Percentiles rank a stretch among this genome's conserved stretches.
Conservation (phyloP, 2,329 filamentous ascomycete species). For the Trichoderma gracile region DNA sequence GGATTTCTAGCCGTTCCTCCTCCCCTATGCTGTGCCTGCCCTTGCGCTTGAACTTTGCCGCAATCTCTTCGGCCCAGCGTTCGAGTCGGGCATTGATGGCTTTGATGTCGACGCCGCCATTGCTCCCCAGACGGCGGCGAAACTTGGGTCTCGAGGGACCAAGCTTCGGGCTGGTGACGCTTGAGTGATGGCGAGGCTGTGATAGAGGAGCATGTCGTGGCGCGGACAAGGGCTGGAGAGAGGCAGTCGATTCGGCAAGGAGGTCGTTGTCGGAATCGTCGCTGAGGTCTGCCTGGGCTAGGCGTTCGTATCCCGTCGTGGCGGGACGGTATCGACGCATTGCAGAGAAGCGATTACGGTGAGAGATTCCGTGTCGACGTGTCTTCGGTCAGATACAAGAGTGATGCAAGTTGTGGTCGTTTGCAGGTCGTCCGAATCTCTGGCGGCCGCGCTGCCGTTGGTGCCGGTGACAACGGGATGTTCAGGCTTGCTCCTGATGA, state of each 20-base stretch:
- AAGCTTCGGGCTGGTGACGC: constrained; percentile 58
- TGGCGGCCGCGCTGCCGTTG: neutral
- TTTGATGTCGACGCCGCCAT: constrained; percentile 93
- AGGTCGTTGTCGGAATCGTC: constrained; percentile 69
- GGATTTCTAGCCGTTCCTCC: constrained; percentile 89
- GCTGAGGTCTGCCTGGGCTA: constrained; percentile 78
- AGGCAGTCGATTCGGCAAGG: constrained; percentile 54
- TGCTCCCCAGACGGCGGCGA: constrained; percentile 59
- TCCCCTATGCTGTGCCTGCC: constrained; percentile 71
- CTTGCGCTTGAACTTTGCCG: constrained; percentile 91
- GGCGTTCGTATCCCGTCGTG: constrained; percentile 80
- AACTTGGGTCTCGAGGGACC: constrained; percentile 44
- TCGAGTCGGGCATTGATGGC: constrained; percentile 96
- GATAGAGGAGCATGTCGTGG: constrained; percentile 65
- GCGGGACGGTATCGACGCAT: constrained; percentile 71
- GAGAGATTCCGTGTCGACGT: neutral
- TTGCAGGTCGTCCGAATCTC: neutral
- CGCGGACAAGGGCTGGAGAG: constrained; percentile 59
- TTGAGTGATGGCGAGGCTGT: constrained; percentile 61
- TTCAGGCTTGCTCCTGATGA: constrained; percentile 3
- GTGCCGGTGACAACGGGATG: neutral
- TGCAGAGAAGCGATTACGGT: constrained; percentile 30
- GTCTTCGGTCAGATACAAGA: neutral
- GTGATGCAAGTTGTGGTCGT: neutral
- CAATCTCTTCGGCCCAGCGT: constrained; percentile 97